Evolutionary conservation across 2,329 filamentous ascomycete genomes (phyloP).

Genomic region (Fusarium sublunatum): DNA sequence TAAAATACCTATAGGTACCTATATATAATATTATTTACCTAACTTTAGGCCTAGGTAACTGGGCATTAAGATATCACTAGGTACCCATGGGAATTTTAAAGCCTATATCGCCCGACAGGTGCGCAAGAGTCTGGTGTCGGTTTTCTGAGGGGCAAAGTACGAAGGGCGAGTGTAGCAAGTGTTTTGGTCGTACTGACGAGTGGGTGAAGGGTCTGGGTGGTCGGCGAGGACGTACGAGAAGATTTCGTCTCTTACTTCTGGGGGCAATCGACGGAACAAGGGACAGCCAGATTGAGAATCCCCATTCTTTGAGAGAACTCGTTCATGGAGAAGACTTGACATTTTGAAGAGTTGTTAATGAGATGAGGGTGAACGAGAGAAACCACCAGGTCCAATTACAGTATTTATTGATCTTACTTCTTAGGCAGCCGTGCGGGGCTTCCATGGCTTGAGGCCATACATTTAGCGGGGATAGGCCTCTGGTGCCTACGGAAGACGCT

Average conservation of each 20-base stretch:
- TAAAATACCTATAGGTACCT: no score
- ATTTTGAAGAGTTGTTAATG: constrained; percentile 1
- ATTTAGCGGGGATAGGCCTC: constrained; percentile 5
- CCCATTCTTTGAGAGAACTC: background rate
- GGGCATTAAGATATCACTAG: no score
- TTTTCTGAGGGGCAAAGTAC: constrained; percentile 53
- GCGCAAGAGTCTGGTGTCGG: constrained; percentile 53
- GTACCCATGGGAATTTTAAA: no score
- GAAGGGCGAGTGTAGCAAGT: constrained; percentile 56
- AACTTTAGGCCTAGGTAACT: no score
- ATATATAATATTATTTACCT: no score
- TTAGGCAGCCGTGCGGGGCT: constrained; percentile 31
- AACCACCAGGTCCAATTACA: background rate
- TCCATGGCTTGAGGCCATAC: no score
- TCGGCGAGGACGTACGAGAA: constrained; percentile 56
- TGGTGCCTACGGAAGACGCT: no score
- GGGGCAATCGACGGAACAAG: constrained; percentile 56
- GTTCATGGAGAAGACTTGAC: background rate
- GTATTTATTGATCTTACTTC: background rate
- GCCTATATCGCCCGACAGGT: no score
- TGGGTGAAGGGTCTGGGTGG: constrained; percentile 49
- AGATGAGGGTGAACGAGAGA: background rate
- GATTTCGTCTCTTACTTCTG: constrained; percentile 62
- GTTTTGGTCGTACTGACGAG: constrained; percentile 41
- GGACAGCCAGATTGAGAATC: constrained; percentile 34